Evolutionary conservation across 2,329 filamentous ascomycete genomes (phyloP), one percentile per base, ranked within the genome.

Genomic region (Ophiostoma fasciatum): DNA sequence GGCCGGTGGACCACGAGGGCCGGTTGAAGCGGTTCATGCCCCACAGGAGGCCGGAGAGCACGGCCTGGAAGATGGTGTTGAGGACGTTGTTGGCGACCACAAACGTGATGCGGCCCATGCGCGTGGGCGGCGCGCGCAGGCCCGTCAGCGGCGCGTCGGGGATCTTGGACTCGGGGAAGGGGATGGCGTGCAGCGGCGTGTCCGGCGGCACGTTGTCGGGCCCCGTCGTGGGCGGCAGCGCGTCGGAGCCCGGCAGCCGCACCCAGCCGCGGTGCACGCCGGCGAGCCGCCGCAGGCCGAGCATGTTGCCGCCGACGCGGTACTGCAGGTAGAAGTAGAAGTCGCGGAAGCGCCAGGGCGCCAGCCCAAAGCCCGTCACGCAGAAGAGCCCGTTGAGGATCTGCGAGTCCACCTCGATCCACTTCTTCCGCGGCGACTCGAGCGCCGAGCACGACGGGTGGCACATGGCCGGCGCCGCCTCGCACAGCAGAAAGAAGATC

Each of bases 371-470:
- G 1, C 78, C 83, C 2, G 83, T 88, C 7, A 92, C 76, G 55
- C 82, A 90, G 64, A 93, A 93, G 1, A 93, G 68, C 0, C 69
- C 79, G 49, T 85, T 92, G 17, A 88, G 59, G 40, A 93, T 79
- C 51, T 93, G 84, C 1, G 78, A 82, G 53, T 85, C 80, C 48
- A 74, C 78, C 56, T 94, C 84, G 45, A 94, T 73, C 84, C 85
- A 93, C 41, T 76, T 76, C 15, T 79, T 66, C n/a, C 83, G 72
- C 2, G 82, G 74, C 0, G 80, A 84, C 48, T 83, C 62, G 51
- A 83, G 76, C 45, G 81, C 64, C 50, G 82, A 67, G 59, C 82
- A 88, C 25, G 61, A 61, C 1, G 68, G 76, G 46, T 65, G 53
- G 61, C 82, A 84, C 80, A 84, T 84, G 41, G 73, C 72, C 7